Evolutionary conservation across 352 stramenopile genomes (phyloP).

Genomic region (Globisporangium acanthophoron): DNA sequence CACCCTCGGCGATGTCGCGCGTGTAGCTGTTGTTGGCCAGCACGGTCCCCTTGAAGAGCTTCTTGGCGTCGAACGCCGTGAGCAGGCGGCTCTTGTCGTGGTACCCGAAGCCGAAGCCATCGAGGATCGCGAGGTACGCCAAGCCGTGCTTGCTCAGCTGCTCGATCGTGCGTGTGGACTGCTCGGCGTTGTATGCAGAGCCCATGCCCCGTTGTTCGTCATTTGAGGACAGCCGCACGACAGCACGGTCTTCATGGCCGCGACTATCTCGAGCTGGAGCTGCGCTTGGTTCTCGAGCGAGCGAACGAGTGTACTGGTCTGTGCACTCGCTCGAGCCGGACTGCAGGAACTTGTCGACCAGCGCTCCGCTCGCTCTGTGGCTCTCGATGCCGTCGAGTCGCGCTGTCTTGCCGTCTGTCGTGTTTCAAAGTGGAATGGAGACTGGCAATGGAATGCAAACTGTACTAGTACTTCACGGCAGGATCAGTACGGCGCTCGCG

Average conservation of each 20-base stretch:
- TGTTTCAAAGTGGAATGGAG: too few relatives aligned
- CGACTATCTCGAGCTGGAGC: neutral
- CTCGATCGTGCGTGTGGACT: conserved; percentile 1
- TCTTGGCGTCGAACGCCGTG: conserved; percentile 11
- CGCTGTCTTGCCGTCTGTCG: neutral
- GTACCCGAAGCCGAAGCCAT: conserved; percentile 9
- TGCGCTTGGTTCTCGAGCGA: neutral
- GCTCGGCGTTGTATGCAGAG: neutral
- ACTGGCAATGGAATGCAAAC: too few relatives aligned
- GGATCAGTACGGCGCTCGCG: too few relatives aligned
- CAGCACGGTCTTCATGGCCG: neutral
- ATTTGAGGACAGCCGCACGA: neutral
- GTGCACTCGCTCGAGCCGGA: neutral
- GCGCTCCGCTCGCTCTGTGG: conserved; percentile 78
- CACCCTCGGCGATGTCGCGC: conserved; percentile 7
- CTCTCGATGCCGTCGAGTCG: conserved; percentile 91
- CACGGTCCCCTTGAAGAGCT: conserved; percentile 17
- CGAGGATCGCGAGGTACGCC: conserved; percentile 11
- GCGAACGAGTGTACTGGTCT: neutral
- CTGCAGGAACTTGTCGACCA: conserved; percentile 79
- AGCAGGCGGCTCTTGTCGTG: conserved; percentile 6
- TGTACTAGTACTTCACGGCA: too few relatives aligned
- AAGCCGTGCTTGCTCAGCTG: conserved; percentile 6
- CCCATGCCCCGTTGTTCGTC: neutral
- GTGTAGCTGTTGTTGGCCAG: conserved; percentile 21